Base-by-base conservation (phyloP, 2,329 filamentous ascomycete species). In the Fusarium annulatum region DNA sequence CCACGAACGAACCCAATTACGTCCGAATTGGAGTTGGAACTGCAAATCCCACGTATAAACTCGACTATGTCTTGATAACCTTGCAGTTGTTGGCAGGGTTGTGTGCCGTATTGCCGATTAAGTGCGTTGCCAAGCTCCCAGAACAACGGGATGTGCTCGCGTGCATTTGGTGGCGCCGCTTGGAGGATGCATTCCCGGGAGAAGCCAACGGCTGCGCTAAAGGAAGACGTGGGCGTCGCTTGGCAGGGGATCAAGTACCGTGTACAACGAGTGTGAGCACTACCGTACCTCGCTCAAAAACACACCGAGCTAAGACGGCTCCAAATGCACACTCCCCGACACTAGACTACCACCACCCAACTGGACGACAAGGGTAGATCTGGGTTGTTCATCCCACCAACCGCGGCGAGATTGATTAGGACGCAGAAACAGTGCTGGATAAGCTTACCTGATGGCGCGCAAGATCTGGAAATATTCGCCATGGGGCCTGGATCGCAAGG, bases 41-140 rank as follows among this genome's bases (percentile, higher is more conserved):
- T 55, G 58, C 64, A 72, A 71, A 72, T 64, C 63, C 69, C 69
- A 64, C 68, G 56, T 61, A 65, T 69, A 43, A 59, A 64, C 48
- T 55, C 48, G 28, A 36, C 30, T 11, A 55, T 67, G 39, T 56
- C 49, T 55, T 26, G 59, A 64, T 51, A 52, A 45, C 38, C 45
- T 49, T 59, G 52, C 46, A 51, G 39, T n/a, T 18, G 9, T 23
- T 56, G 42, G 39, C 67, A 72, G 39, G 60, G 59, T 43, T 42
- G 23, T 61, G 71, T 77, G 76, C 76, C 76, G 76, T 57, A 38
- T 55, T 71, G 62, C 76, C 76, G 76, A 76, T 57, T 64, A 74
- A 71, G 76, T 77, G 74, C 72, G 49, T 36, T 70, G 68, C 76
- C 76, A 69, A 76, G 71, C 45, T 63, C 43, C 58, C 39, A 66